Conservation (phyloP, 2,329 filamentous ascomycete genomes). For the Ophiocordyceps robertsii region DNA sequence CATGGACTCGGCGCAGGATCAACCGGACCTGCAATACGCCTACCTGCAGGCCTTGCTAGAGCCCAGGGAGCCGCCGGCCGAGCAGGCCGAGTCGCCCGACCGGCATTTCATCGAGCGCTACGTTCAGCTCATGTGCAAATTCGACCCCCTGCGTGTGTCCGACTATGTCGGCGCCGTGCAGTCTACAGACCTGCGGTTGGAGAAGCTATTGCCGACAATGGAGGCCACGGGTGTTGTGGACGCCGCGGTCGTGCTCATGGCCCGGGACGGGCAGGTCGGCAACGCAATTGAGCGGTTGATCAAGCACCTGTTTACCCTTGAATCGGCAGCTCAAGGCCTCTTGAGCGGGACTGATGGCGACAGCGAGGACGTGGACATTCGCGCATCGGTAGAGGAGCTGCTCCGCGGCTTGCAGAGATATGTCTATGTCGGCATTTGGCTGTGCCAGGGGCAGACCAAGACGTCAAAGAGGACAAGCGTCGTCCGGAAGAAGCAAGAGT, state of each 20-base stretch:
- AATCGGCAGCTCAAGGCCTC: conserved; percentile 64
- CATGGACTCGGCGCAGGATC: conserved; percentile 46
- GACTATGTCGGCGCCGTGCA: conserved; percentile 70
- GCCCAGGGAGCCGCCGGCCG: conserved; percentile 24
- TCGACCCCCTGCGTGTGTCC: conserved; percentile 68
- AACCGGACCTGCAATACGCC: conserved; percentile 54
- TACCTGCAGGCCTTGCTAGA: conserved; percentile 71
- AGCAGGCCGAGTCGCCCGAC: conserved; percentile 23
- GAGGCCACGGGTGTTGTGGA: conserved; percentile 85
- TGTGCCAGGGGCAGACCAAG: conserved; percentile 78
- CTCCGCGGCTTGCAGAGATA: conserved; percentile 77
- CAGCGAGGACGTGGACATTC: conserved; percentile 34
- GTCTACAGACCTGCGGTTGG: conserved; percentile 64
- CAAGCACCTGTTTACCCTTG: conserved; percentile 66
- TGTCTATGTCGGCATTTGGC: conserved; percentile 84
- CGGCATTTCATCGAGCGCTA: conserved; percentile 67
- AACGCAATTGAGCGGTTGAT: conserved; percentile 76
- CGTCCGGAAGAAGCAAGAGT: conserved; percentile 36
- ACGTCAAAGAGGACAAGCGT: conserved; percentile 31
- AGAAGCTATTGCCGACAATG: conserved; percentile 71
- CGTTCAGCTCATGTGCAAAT: conserved; percentile 81
- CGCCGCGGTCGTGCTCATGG: conserved; percentile 82
- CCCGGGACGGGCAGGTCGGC: conserved; percentile 70
- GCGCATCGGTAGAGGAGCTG: conserved; percentile 58
- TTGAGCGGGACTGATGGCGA: conserved; percentile 47